Conservation (phyloP, 768 basidiomycete genomes). For the Pisolithus microcarpus region DNA sequence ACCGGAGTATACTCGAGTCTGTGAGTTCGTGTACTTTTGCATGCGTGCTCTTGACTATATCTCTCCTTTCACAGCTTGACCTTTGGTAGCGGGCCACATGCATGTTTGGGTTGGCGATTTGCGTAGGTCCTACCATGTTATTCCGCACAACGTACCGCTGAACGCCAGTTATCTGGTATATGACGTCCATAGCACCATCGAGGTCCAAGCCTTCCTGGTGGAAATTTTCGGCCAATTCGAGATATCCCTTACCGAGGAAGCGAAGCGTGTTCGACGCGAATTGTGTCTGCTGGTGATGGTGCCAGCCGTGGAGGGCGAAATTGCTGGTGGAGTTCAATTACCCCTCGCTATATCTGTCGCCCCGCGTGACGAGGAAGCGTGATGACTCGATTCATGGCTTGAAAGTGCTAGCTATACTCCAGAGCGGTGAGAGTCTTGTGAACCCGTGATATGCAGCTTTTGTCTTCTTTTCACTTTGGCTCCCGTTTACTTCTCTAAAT, state of each 20-base stretch:
- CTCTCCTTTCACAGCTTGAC: constrained; percentile 18
- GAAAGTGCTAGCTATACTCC: not conserved
- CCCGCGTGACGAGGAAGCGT: constrained; percentile 1
- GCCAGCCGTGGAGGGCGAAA: constrained; percentile 29
- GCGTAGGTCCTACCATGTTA: constrained; percentile 6
- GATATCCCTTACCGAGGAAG: constrained; percentile 30
- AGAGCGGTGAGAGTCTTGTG: no score
- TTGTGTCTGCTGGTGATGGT: constrained; percentile 23
- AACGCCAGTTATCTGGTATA: not conserved
- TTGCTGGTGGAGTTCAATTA: constrained; percentile 24
- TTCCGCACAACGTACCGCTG: not conserved
- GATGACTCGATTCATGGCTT: no score
- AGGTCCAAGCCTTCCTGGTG: constrained; percentile 54
- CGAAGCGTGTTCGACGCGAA: constrained; percentile 23
- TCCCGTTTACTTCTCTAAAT: not conserved
- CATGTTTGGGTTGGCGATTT: no score
- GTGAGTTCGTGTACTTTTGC: constrained; percentile 5
- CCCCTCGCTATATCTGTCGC: constrained; percentile 24
- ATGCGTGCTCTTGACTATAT: not conserved
- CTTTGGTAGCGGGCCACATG: constrained; percentile 15
- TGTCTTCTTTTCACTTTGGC: no score
- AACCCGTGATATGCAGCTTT: no score
- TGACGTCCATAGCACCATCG: constrained; percentile 27
- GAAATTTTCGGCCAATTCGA: constrained; percentile 50
- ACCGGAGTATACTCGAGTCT: constrained; percentile 25